Conservation (phyloP, 176 grass and related monocot genomes). For the Urochloa ruziziensis region DNA sequence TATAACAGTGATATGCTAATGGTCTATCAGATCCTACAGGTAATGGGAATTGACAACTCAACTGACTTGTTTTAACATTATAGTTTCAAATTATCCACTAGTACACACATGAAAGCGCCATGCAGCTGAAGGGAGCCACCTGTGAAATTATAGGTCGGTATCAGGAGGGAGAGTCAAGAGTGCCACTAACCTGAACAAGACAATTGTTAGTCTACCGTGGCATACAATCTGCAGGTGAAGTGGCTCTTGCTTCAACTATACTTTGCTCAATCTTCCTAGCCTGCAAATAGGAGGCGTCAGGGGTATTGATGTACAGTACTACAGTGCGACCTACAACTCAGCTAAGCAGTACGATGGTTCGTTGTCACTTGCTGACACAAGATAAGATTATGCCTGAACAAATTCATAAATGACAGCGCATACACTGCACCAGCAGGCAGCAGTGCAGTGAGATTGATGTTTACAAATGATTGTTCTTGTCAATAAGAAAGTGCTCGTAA, state of each 20-base stretch:
- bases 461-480: not conserved
- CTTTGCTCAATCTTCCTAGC: not conserved
- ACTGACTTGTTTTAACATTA: not conserved
- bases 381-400: not conserved
- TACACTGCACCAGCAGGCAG: too few relatives aligned
- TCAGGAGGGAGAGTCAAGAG: conserved; percentile 17
- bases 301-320: not conserved
- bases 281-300: not conserved
- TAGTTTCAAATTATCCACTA: not conserved
- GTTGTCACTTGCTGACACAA: not conserved
- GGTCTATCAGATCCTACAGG: conserved; percentile 26
- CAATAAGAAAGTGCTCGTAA: too few relatives aligned
- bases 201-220: not conserved
- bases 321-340: not conserved
- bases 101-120: not conserved
- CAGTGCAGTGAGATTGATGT: not conserved
- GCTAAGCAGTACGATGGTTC: not conserved
- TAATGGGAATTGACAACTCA: conserved; percentile 12
- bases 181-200: not conserved
- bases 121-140: not conserved
- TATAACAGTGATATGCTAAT: not conserved
- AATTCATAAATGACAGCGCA: not conserved
- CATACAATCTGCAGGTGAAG: not conserved
- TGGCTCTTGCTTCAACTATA: not conserved
- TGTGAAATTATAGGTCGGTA: not conserved